Conservation (phyloP, 2,329 filamentous ascomycete species). For the Didymella lethalis region DNA sequence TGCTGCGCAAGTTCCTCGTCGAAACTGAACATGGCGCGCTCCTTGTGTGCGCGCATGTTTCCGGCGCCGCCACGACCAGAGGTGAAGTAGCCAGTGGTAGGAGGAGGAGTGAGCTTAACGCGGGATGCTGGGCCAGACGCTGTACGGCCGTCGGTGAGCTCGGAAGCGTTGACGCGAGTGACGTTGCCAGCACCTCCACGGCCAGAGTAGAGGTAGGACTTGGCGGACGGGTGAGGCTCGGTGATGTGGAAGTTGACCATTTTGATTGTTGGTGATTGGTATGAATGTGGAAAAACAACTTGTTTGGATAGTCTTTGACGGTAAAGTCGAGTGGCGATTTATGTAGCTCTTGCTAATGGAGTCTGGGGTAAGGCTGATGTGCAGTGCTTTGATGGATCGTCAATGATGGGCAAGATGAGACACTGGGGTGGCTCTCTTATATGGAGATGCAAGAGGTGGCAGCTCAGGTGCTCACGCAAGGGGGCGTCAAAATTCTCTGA, state of each 20-base stretch:
- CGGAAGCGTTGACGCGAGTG: slow-evolving; percentile 62
- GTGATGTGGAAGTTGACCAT: slow-evolving; percentile 62
- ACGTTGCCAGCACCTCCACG: slow-evolving; percentile 68
- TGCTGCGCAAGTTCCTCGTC: slow-evolving; percentile 70
- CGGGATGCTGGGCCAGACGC: slow-evolving; percentile 59
- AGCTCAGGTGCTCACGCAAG: slow-evolving; percentile 24
- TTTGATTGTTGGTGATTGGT: slow-evolving; percentile 33
- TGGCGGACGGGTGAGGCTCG: slow-evolving; percentile 68
- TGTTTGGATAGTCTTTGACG: slow-evolving; percentile 20
- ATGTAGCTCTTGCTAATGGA: slow-evolving; percentile 10
- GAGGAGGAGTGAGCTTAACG: slow-evolving; percentile 58
- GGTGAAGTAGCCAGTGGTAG: slow-evolving; percentile 64
- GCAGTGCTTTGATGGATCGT: slow-evolving; percentile 22
- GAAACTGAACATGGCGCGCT: slow-evolving; percentile 71
- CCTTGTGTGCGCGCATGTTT: slow-evolving; percentile 64
- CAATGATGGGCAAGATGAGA: slow-evolving; percentile 10
- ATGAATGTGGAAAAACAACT: slow-evolving; percentile 14
- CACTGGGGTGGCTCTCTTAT: slow-evolving; percentile 13
- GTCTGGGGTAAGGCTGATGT: slow-evolving; percentile 25
- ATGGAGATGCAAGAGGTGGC: slow-evolving; percentile 17
- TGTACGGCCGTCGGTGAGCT: slow-evolving; percentile 58
- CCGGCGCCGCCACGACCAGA: slow-evolving; percentile 72
- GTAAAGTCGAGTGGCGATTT: slow-evolving; percentile 28
- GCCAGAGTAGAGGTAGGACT: slow-evolving; percentile 61
- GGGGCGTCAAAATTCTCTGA: slow-evolving; percentile 36